These are phyloP conservation scores for Aspergillus kassunensis DNA, from an alignment of 495 filamentous ascomycete genomes.

Conservation along the genomic window DNA sequence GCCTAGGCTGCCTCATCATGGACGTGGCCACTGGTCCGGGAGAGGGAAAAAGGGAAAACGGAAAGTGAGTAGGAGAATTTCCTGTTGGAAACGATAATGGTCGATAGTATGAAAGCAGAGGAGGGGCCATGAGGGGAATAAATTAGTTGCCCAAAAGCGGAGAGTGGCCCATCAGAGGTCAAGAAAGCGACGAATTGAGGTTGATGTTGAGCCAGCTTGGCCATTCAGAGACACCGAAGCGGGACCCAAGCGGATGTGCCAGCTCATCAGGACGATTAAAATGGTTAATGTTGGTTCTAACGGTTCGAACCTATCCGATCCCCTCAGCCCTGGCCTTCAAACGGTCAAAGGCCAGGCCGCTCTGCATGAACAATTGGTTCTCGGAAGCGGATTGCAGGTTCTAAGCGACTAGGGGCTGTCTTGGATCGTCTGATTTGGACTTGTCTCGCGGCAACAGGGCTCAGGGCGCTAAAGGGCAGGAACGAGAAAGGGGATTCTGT, in stretches of 20 bases:
- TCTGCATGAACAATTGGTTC: slow-evolving; percentile 31
- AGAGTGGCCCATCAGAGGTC: slow-evolving; percentile 16
- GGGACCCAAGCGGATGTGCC: slow-evolving; percentile 25
- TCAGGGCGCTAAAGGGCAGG: slow-evolving; percentile 2
- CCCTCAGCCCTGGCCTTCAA: slow-evolving; percentile 18
- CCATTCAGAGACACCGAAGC: slow-evolving; percentile 19
- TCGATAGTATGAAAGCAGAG: slow-evolving; percentile 1
- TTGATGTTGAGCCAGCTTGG: slow-evolving; percentile 13
- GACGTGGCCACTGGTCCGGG: slow-evolving; percentile 4
- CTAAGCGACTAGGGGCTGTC: slow-evolving; percentile 11
- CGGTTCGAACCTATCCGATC: slow-evolving; percentile 5
- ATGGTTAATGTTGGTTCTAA: slow-evolving; percentile 9
- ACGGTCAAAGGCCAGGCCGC: slow-evolving; percentile 30
- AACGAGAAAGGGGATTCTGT: background rate
- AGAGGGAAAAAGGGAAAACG: background rate
- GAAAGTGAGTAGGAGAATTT: slow-evolving; percentile 3
- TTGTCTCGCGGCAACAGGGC: slow-evolving; percentile 9
- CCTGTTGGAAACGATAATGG: slow-evolving; percentile 17
- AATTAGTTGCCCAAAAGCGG: slow-evolving; percentile 32
- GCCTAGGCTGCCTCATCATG: slow-evolving; percentile 21
- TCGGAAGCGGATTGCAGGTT: slow-evolving; percentile 15
- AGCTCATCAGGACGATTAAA: slow-evolving; percentile 31
- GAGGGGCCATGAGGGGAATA: slow-evolving; percentile 13
- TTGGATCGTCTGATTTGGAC: slow-evolving; percentile 1
- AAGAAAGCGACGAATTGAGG: slow-evolving; percentile 24